These are phyloP conservation scores for Stropharia rugosoannulata DNA, from an alignment of 768 basidiomycete genomes.

Conservation along the genomic window DNA sequence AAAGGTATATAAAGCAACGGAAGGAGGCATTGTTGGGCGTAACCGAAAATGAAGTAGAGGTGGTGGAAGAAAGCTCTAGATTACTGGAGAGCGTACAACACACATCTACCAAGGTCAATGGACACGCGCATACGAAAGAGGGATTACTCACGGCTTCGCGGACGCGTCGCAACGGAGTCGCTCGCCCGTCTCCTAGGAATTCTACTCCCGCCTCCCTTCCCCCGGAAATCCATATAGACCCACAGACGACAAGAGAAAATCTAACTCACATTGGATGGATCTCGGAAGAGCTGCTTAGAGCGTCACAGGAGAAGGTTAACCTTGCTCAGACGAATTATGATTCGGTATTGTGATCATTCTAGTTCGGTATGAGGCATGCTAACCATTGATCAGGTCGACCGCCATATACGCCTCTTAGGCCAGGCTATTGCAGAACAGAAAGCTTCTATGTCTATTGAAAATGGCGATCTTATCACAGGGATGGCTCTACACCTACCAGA, in stretches of 20 bases:
- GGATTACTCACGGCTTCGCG: neutral
- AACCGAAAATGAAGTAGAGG: constrained; percentile 1
- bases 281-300: constrained; percentile 57
- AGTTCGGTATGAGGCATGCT: neutral
- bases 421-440: constrained; percentile 54
- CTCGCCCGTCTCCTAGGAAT: constrained; percentile 3
- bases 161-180: neutral
- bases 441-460: constrained; percentile 37
- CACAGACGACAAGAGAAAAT: constrained; percentile 45
- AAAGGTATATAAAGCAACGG: constrained; percentile 40
- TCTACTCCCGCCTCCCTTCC: constrained; percentile 19
- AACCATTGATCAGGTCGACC: constrained; percentile 56
- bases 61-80: neutral
- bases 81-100: neutral
- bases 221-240: constrained; percentile 24
- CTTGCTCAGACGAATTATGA: constrained; percentile 71
- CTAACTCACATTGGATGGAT: constrained; percentile 59
- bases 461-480: constrained; percentile 23
- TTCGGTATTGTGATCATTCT: constrained; percentile 40
- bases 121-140: neutral
- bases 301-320: constrained; percentile 77
- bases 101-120: neutral
- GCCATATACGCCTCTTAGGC: constrained; percentile 77
- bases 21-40: constrained; percentile 13
- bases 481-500: constrained; percentile 60